Evolutionary conservation across 139 green algal species (phyloP), one percentile per base, ranked within the genome.

Genomic region (Chlamydomonas applanata): DNA sequence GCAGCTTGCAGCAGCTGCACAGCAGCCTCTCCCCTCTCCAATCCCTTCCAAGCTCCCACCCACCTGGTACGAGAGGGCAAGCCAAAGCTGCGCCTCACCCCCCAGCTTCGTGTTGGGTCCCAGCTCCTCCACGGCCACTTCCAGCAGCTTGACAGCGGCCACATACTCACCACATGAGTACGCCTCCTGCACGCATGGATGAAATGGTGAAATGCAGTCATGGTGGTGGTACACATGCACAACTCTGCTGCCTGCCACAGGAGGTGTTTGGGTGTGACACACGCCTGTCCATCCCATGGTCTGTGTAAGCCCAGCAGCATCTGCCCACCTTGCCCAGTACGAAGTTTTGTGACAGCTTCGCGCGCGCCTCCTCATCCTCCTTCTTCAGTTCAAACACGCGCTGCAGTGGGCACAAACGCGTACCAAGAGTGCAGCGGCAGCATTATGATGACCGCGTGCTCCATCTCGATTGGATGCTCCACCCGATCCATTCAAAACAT

Each of bases 41-140:
- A n/a, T n/a, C n/a, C n/a, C n/a, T n/a, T n/a, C n/a, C n/a, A n/a
- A n/a, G n/a, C n/a, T 11, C 40, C 0, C 13, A 5, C 62, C 16
- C 34, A 89, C 90, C 86, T 94, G 87, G 64, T 96, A 95, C n/a
- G 87, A 84, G 20, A 97, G 86, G 0, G 89, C 92, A 49, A 96
- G 85, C 92, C 92, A 97, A 34, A 97, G 66, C 76, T 93, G 85
- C 1, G 90, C 88, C 69, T 97, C 92, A 0, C 92, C 92, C 11
- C 89, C 92, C 34, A 95, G 66, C 36, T 74, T 49, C 2, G 77
- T 85, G 65, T 90, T 86, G 0, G 61, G 63, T 0, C 87, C 89
- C 40, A 85, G 67, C 36, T 91, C 79, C 9, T 90, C 74, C 16
- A 94, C 77, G 0, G 88, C 91, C 29, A 73, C 32, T 56, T 92